Evolutionary conservation across 2,329 filamentous ascomycete species (phyloP), one percentile per base, ranked within the genome.

Genomic region (Aspergillaceae sp.): DNA sequence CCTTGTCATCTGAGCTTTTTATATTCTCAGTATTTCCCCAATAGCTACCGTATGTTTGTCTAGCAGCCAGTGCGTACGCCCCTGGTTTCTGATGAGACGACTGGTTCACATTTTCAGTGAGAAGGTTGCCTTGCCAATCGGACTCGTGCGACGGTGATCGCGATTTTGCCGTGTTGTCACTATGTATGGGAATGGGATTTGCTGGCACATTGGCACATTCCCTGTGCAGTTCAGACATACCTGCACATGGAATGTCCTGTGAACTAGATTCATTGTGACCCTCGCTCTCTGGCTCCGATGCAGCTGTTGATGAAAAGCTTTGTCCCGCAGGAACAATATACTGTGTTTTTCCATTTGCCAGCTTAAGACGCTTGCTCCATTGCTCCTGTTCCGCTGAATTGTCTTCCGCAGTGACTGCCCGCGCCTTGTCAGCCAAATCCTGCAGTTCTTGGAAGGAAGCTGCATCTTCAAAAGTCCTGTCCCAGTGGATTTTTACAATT

Each of bases 401-500:
- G 5, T 79, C 75, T 9, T 76, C 64, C 1, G 64, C 63, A 0
- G 76, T 70, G 2, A 70, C 60, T 32, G 70, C 72, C 11, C 70
- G 74, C 11, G 83, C 79, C 29, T 77, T 69, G 29, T 72, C 63
- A 0, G 86, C 87, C 58, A 86, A 72, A 4, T 74, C 61, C 54
- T 90, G 84, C 3, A 95, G 70, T 44, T 88, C 82, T 1, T 75
- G 65, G 51, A 90, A 87, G 0, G 81, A 79, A 11, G 87, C 69
- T 1, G 81, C 76, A 48, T 94, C 86, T 26, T 74, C 70, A 59
- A 79, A 86, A 2, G 78, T 78, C 27, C 88, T 76, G 60, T 95
- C 88, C 49, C 76, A 78, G 56, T 94, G 87, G 7, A 94, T 74
- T 58, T 91, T 94, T 47, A 79, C 75, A 3, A 91, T 79, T 2